Base-by-base conservation (phyloP, 2,329 filamentous ascomycete species). In the Pseudogymnoascus sp. region DNA sequence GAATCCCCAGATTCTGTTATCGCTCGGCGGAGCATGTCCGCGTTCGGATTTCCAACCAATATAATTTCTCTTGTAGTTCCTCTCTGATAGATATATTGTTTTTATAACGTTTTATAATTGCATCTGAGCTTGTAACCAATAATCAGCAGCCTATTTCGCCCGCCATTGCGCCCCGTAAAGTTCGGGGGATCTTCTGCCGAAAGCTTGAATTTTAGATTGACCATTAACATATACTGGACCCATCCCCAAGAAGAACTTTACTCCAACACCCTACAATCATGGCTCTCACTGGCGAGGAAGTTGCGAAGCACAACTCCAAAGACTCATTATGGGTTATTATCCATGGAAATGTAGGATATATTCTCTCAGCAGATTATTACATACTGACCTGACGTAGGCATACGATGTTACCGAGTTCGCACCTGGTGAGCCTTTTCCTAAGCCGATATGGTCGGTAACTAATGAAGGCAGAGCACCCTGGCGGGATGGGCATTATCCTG, bases 251-350 rank as follows among this genome's bases (percentile, higher is more conserved):
- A 55, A 8, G 6, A 55, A 33, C 16, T 33, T 33, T 33, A 55
- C 49, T 19, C 5, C 49, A 55, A 60, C 19, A 11, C 7, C 16
- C 19, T 39, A 35, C n/a, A 38, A 60, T 16, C 9, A 73, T 72
- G 70, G 38, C 63, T 66, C 73, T 85, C 36, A 81, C 76, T 12
- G 82, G 83, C 67, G 77, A 80, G 42, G 80, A 85, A 64, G 77
- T 90, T 64, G 84, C 85, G 52, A 67, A 91, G 78, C 93, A 97
- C 80, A 89, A 89, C 77, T 88, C 80, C 69, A 83, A 84, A 70
- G 85, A 96, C 69, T 93, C 90, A 60, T 96, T 92, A 78, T 96
- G 92, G 92, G 90, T 96, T 52, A 90, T 96, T 71, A 84, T 95
- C 64, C 90, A 95, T 76, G 90, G 84, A 75, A 66, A 77, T 60